Base-by-base conservation (phyloP, 768 basidiomycete genomes). In the Leucocoprinus birnbaumii region DNA sequence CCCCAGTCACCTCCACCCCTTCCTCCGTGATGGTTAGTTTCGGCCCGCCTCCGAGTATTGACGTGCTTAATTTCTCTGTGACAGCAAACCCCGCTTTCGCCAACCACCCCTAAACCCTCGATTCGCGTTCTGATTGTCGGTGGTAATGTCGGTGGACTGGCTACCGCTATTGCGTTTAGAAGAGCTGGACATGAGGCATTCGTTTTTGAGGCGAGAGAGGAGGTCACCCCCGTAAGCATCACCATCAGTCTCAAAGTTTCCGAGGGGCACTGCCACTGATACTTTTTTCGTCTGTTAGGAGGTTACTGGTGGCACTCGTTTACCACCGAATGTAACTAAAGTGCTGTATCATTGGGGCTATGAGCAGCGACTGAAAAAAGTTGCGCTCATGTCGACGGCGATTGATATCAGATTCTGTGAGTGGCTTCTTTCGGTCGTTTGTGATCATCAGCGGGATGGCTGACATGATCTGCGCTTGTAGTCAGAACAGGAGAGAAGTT, bases 271-370 rank as follows among this genome's bases (percentile, higher is more conserved):
- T 9, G 18, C 34, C 37, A 21, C 19, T 40, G 2, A 48, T 26
- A 6, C 14, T 22, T 19, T 11, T 27, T 37, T 38, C 19, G 13
- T 37, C 13, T 55, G 13, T n/a, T 25, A 45, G 25, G 26, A 70
- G 64, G 58, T 53, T 3, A 61, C 58, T 2, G 65, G 68, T 18
- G 71, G 68, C 22, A 64, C 62, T 46, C 67, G 72, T 6, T 60
- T 73, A 58, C 55, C 80, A 61, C 83, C 84, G 3, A 85, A 86
- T 51, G 61, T 82, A 18, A 72, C 79, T 5, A 82, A 83, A 58
- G 77, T 85, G 18, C 61, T 86, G 2, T 77, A 72, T 52, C 71
- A 77, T 53, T 86, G 84, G 84, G 80, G 80, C 7, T 66, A 83
- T 16, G 60, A 68, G 38, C 54, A 64, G 21, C 58, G 70, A 51